A percentile compares a stretch with the other conserved stretches of the same genome.
These are phyloP conservation scores for Chloranthus sessilifolius DNA, from an alignment of 164 flowering plant species.

Conservation along the genomic window DNA sequence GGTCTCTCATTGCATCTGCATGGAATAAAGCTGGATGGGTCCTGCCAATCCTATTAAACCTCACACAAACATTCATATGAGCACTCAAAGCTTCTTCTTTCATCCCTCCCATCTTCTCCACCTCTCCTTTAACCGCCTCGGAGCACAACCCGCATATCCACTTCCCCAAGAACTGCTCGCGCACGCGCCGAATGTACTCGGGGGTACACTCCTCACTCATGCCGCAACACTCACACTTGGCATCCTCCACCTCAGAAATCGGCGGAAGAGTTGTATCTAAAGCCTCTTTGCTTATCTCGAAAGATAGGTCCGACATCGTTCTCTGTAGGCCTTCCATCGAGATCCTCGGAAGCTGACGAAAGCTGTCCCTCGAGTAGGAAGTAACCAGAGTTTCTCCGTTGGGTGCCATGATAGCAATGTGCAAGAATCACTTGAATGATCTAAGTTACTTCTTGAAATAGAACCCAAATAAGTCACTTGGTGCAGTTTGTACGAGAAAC, in stretches of 20 bases:
- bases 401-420: conserved; percentile 44
- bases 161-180: conserved; percentile 49
- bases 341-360: conserved; percentile 43
- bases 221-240: conserved; percentile 84
- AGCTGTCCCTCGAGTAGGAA: conserved; percentile 19
- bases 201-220: conserved; percentile 74
- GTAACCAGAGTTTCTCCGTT: conserved; percentile 45
- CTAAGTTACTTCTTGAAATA: no score
- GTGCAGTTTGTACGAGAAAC: not conserved
- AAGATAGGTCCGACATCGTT: conserved; percentile 60
- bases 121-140: conserved; percentile 67
- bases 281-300: conserved; percentile 45
- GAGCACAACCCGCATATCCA: conserved; percentile 69
- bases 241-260: conserved; percentile 61
- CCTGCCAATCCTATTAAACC: conserved; percentile 60
- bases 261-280: conserved; percentile 33
- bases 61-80: conserved; percentile 57
- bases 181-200: conserved; percentile 45
- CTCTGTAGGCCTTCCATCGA: conserved; percentile 51
- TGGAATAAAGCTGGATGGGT: conserved; percentile 57
- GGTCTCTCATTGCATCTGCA: conserved; percentile 68
- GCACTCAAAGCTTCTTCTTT: conserved; percentile 55
- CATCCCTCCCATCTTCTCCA: conserved; percentile 58
- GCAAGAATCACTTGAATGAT: no score
- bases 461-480: not conserved